These are phyloP conservation scores for Astragalus glycyphyllos DNA, from an alignment of 306 rosid genomes.

Conservation along the genomic window DNA sequence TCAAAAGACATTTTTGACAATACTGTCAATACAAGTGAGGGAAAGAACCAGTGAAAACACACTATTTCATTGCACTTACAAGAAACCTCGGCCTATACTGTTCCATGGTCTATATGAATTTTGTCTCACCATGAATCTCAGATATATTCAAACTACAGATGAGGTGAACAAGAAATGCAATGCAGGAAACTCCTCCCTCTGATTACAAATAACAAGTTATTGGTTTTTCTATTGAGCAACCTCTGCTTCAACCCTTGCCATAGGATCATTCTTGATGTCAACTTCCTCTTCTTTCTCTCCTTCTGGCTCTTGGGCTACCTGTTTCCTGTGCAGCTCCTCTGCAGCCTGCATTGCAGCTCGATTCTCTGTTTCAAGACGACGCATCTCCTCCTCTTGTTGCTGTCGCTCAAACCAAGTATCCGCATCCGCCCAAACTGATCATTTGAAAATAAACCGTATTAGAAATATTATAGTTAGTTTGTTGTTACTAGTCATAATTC, in stretches of 20 bases:
- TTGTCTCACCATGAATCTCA: slow-evolving; percentile 18
- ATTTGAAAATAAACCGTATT: too few species aligned
- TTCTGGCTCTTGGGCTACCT: slow-evolving; percentile 71
- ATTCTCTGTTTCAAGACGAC: slow-evolving; percentile 75
- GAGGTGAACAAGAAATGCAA: slow-evolving; percentile 10
- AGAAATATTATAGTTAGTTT: too few species aligned
- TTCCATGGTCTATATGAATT: slow-evolving; percentile 18
- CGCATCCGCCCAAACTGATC: slow-evolving; percentile 96
- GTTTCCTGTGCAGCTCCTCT: slow-evolving; percentile 83
- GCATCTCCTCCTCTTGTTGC: slow-evolving; percentile 99
- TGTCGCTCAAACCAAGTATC: slow-evolving; percentile 99
- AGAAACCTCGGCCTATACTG: background rate
- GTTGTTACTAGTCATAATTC: too few species aligned
- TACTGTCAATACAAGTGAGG: slow-evolving; percentile 32
- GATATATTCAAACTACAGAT: background rate
- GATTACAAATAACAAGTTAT: slow-evolving; percentile 1
- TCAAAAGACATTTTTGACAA: background rate
- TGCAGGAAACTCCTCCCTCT: slow-evolving; percentile 1
- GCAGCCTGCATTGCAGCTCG: slow-evolving; percentile 88
- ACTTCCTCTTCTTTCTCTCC: slow-evolving; percentile 86
- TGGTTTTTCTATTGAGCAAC: slow-evolving; percentile 49
- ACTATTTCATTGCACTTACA: background rate
- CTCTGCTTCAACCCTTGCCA: slow-evolving; percentile 89
- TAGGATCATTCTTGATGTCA: slow-evolving; percentile 70
- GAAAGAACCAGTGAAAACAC: background rate